Percentiles rank a stretch among this genome's conserved stretches.
Evolutionary conservation across 306 rosid species (phyloP).

Genomic region (Dryas octopetala): DNA sequence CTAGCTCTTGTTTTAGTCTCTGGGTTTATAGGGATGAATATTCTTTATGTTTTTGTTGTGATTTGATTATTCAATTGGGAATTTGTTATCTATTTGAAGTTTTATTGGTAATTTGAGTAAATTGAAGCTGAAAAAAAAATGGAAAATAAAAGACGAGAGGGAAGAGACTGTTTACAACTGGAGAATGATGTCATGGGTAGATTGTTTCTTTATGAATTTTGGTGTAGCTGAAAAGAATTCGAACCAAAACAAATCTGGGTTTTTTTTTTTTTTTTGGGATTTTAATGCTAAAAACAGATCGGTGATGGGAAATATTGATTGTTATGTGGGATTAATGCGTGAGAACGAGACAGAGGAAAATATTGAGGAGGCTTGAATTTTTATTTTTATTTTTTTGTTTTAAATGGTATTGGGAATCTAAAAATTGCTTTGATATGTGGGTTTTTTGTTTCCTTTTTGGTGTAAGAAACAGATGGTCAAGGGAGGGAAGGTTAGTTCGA

Average conservation of each 20-base stretch:
- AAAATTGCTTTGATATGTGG: conserved; percentile 14
- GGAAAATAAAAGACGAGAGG: neutral
- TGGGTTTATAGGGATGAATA: neutral
- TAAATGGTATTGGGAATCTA: neutral
- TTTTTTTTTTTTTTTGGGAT: neutral
- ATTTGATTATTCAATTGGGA: conserved; percentile 2
- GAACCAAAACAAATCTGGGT: conserved; percentile 23
- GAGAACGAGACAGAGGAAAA: neutral
- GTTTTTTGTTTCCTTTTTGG: conserved; percentile 17
- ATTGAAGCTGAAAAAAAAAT: neutral
- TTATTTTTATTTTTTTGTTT: neutral
- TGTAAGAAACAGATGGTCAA: conserved; percentile 75
- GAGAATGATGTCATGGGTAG: neutral
- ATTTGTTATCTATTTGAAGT: neutral
- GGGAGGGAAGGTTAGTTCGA: conserved; percentile 70
- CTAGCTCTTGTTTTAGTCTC: neutral
- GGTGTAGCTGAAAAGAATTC: conserved; percentile 11
- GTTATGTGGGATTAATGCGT: conserved; percentile 19
- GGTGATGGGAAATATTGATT: conserved; percentile 29
- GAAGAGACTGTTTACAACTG: neutral
- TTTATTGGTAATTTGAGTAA: neutral
- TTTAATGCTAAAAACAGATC: conserved; percentile 44
- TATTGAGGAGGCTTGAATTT: neutral
- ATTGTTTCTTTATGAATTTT: neutral
- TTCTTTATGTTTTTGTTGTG: neutral